Base-by-base conservation (phyloP, 345 rosid species). In the Aurinia saxatilis region DNA sequence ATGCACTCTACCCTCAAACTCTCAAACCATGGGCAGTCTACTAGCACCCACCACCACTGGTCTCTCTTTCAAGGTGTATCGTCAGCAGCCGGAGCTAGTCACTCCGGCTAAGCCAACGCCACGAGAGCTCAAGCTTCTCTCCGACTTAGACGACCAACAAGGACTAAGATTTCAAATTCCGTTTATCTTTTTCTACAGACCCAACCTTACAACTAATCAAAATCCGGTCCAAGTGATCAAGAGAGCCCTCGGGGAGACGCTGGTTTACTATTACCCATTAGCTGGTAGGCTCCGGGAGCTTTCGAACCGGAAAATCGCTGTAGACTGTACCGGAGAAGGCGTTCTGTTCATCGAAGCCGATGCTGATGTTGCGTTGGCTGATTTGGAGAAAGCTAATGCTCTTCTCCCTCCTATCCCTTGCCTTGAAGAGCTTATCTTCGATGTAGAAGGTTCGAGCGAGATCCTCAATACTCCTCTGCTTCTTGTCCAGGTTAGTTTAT, bases 281-380 rank as follows among this genome's bases (percentile, higher is more conserved):
- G 90, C 87, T 3, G 87, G 90, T 7, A 50, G 85, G 63, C 80
- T 82, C 19, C 63, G 73, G 27, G 82, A 84, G 51, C 60, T 67
- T 7, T 38, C 57, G 1, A 68, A 77, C 65, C 57, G 79, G 8
- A 82, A 80, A 53, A 84, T 82, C 5, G 50, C 63, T 17, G 84
- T 84, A 78, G 91, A 82, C 15, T 84, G 87, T 29, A 75, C 71
- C 35, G 80, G 77, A 0, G 87, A 80, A 31, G 87, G 87, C 6
- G 70, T 62, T 30, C 0, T 78, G 70, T 78, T 84, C 54, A 68
- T 75, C 2, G 90, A 81, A 29, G 90, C 83, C 0, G 81, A 81
- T 30, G 80, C 82, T 8, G 79, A 81, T 19, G 79, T 78, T 19
- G 15, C 75, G 3, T 75, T 84, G 2, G 54, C 73, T 3, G 67